Base-by-base conservation (phyloP, 2,329 filamentous ascomycete species). In the Venturia pyrina region DNA sequence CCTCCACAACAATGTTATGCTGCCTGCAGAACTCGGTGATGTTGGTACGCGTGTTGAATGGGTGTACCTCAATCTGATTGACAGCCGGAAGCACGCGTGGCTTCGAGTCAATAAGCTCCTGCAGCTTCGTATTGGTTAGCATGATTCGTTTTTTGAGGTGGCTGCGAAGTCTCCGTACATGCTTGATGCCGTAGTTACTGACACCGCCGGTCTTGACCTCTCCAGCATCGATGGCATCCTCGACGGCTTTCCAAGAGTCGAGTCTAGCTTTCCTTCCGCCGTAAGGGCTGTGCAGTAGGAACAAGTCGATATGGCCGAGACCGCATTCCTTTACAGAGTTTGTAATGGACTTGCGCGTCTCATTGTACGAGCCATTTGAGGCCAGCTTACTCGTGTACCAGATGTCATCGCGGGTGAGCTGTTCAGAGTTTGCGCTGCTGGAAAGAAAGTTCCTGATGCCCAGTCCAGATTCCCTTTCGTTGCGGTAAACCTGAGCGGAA, bases 331-430 rank as follows among this genome's bases (percentile, higher is more conserved):
- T 81, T 4, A 92, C 80, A 40, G 85, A 88, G 72, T 83, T 74
- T 68, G 81, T 84, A 69, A 95, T 90, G 0, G 88, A 87, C 67
- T 78, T 78, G 62, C 87, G 83, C 32, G 89, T 89, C 3, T 79
- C 78, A n/a, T 88, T 83, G 74, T 93, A 93, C 5, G 82, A 82
- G 1, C 80, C 80, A 72, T 87, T 90, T 66, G 82, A 85, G 1
- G 85, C 86, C 17, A 95, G 81, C 78, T 95, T 96, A 44, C 87
- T 89, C 0, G 90, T 95, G 74, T 90, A 93, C 75, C 90, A 90
- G 64, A 95, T 79, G 71, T 93, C 86, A 66, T 87, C 83, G 5
- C 90, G 83, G 68, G 80, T 82, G 37, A 91, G 73, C 0, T 78
- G 80, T 0, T 78, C 70, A 0, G 75, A 77, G 68, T 85, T 85